phyloP scores from a whole-genome alignment of 108 stramenopile genomes.

The Cyclotella kingstonii region DNA sequence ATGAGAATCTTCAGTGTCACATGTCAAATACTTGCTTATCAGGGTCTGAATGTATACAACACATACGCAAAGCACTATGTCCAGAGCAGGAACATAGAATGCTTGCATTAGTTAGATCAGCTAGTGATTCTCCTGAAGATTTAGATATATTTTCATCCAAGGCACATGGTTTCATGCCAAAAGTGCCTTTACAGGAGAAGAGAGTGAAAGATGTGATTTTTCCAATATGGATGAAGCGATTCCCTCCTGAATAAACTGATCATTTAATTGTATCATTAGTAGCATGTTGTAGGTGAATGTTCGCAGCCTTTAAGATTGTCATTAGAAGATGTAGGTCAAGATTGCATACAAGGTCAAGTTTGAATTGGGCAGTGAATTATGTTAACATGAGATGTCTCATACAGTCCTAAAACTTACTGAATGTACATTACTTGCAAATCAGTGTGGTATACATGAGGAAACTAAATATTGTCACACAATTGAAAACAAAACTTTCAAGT shows the following conservation, averaged over 20 bases:
- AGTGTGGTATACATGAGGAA: no score
- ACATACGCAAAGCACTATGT: conserved; percentile 14
- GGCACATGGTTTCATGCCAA: conserved; percentile 62
- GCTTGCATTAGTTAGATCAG: conserved; percentile 54
- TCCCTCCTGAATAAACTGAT: conserved; percentile 19
- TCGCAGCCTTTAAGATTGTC: no score
- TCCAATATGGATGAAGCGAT: conserved; percentile 47
- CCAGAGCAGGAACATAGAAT: conserved; percentile 32
- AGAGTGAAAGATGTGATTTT: conserved; percentile 50
- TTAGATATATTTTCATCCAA: conserved; percentile 45
- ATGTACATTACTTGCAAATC: no score
- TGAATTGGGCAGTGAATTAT: no score
- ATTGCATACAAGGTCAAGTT: no score
- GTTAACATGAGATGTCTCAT: no score
- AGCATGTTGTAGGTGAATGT: no score
- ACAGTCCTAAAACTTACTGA: no score
- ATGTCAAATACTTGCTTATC: conserved; percentile 55
- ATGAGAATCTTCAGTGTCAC: conserved; percentile 55
- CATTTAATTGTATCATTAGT: no score
- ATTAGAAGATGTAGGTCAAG: no score
- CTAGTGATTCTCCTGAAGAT: conserved; percentile 61
- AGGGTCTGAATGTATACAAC: conserved; percentile 46
- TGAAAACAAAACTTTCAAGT: no score
- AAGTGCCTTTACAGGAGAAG: conserved; percentile 47
- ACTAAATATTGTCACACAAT: not conserved